Evolutionary conservation across 1,139 yeast species (phyloP), one percentile per base, ranked within the genome.

Genomic region (Candida glucosophila): DNA sequence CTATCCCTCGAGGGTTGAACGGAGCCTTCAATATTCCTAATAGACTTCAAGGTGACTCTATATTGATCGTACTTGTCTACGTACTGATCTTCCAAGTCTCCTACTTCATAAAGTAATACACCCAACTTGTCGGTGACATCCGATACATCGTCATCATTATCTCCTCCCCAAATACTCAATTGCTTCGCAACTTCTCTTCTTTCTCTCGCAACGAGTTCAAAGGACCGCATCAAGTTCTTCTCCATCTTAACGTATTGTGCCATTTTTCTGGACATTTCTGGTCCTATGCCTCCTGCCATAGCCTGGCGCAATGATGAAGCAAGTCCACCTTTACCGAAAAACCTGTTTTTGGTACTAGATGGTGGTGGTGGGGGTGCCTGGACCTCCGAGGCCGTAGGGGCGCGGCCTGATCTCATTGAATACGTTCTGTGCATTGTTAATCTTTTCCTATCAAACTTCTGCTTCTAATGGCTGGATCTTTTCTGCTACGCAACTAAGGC

Each of bases 1-100:
- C 96, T 81, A 68, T 88, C 96, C 63, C 97, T 81, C 34, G 95
- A 81, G 29, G 98, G 98, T 67, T 90, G 97, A 36, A 90, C 97
- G 32, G 95, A 82, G 38, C 92, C 83, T 67, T 90, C 98, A 47
- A 90, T 90, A 66, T 90, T 86, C 63, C 98, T 80, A 50, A 90
- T 77, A 28, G 93, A 74, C 72, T 90, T 90, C 61, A 90, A 68
- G 40, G 97, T 88, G 59, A 90, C 73, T 65, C 98, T 79, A 75
- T 90, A 90, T 64, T 86, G 95, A 60, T 90, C 98, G 60, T 90
- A 90, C 62, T 85, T 81, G 72, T 90, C 98, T 52, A 90, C 83
- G 70, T 81, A 88, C 58, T 85, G 95, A 60, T 90, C 97, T 66
- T 90, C 98, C 51, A 90, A 75, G 68, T 88, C 97, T 56, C 95